These are phyloP conservation scores for Mediolabrus comicus DNA, from an alignment of 108 stramenopile species.

Conservation along the genomic window DNA sequence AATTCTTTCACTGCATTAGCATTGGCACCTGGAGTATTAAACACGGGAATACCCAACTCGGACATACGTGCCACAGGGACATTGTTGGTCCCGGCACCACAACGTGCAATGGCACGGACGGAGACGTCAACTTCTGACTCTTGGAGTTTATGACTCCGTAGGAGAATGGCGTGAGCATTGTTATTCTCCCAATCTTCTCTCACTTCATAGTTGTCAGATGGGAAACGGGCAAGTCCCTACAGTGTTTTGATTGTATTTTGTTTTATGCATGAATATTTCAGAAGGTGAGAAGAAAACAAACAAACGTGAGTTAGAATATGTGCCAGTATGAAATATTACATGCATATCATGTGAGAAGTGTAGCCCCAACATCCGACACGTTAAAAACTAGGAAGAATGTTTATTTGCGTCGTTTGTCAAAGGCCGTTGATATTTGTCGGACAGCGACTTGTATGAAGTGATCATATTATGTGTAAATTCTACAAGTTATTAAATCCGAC, in stretches of 20 bases:
- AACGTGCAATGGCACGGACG: slow-evolving; percentile 92
- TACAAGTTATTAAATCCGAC: slow-evolving; percentile 2
- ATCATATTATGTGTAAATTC: background rate
- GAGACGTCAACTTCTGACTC: slow-evolving; percentile 82
- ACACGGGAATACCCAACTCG: slow-evolving; percentile 94
- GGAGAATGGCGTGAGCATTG: slow-evolving; percentile 84
- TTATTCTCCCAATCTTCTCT: background rate
- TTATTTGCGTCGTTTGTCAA: background rate
- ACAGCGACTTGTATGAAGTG: slow-evolving; percentile 2
- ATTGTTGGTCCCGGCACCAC: slow-evolving; percentile 96
- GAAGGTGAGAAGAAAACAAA: too few species aligned
- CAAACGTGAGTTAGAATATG: too few species aligned
- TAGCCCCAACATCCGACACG: background rate
- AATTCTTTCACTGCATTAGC: slow-evolving; percentile 96
- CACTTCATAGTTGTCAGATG: background rate
- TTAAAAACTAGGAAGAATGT: background rate
- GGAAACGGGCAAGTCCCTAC: background rate
- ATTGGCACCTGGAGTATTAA: slow-evolving; percentile 98
- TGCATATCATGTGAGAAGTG: too few species aligned
- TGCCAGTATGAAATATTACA: too few species aligned
- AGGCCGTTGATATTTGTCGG: background rate
- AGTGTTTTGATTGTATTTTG: too few species aligned
- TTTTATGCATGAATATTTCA: too few species aligned
- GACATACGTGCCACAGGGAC: slow-evolving; percentile 92
- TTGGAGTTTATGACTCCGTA: slow-evolving; percentile 87